A percentile compares a stretch with the other conserved stretches of the same genome.
phyloP scores from a whole-genome alignment of 2,329 filamentous ascomycete species.

The Hymenoscyphus albidus region DNA sequence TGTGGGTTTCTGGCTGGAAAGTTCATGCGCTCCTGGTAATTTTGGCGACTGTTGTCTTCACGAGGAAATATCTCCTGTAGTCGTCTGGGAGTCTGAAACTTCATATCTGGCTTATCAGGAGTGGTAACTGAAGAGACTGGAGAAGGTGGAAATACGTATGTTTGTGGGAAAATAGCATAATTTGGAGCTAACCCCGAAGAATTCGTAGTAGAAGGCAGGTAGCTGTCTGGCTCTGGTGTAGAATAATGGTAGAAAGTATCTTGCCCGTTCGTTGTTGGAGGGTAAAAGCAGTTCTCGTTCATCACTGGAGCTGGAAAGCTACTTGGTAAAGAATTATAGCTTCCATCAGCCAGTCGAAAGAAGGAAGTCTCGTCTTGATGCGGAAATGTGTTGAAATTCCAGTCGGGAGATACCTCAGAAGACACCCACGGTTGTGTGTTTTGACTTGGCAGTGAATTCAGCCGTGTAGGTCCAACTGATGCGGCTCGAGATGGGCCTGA shows the following conservation, averaged over 20 bases:
- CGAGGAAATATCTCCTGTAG: slow-evolving; percentile 1
- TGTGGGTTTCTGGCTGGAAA: neutral
- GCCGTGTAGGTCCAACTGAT: slow-evolving; percentile 4
- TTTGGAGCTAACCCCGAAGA: neutral
- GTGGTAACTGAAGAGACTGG: slow-evolving; percentile 7
- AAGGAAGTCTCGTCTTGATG: slow-evolving; percentile 2
- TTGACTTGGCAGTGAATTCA: slow-evolving; percentile 1
- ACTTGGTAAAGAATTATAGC: neutral
- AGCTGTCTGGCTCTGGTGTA: slow-evolving; percentile 11
- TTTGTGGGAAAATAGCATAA: neutral
- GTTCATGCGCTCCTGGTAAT: neutral
- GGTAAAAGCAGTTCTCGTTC: slow-evolving; percentile 2
- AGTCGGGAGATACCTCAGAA: slow-evolving; percentile 4
- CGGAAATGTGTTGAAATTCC: slow-evolving; percentile 8
- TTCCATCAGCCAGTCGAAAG: neutral
- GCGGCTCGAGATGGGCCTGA: slow-evolving; percentile 7
- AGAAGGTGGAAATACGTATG: slow-evolving; percentile 8
- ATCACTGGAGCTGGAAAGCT: neutral
- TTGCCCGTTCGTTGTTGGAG: neutral
- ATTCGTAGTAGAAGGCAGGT: neutral
- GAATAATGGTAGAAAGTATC: slow-evolving; percentile 8
- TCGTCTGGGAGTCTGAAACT: slow-evolving; percentile 8
- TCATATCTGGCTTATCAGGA: slow-evolving; percentile 1
- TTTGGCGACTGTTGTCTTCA: neutral
- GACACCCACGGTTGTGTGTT: slow-evolving; percentile 3